A percentile compares a stretch with the other conserved stretches of the same genome.
phyloP scores from a whole-genome alignment of 352 stramenopile species.

The Pythium chondricola region DNA sequence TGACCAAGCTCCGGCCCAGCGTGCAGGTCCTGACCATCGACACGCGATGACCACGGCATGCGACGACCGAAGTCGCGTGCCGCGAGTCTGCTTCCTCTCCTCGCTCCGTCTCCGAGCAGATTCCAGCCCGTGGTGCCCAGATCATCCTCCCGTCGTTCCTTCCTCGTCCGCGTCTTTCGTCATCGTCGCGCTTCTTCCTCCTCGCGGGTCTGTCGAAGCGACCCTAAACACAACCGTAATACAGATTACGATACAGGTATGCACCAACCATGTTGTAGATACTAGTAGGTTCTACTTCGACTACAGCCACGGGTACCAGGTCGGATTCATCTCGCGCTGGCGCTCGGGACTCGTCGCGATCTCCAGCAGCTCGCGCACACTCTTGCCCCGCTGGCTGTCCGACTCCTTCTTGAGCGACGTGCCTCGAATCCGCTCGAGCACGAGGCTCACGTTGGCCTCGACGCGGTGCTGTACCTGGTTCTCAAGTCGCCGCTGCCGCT shows the following conservation, averaged over 20 bases:
- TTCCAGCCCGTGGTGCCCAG: too few species aligned
- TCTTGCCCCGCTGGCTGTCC: constrained; percentile 60
- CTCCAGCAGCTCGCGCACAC: constrained; percentile 71
- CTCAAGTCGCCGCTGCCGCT: constrained; percentile 57
- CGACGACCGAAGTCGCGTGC: too few species aligned
- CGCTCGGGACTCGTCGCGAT: constrained; percentile 76
- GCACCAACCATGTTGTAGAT: too few species aligned
- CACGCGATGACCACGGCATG: neutral
- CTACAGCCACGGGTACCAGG: constrained; percentile 85
- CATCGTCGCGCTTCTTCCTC: too few species aligned
- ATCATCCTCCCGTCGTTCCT: too few species aligned
- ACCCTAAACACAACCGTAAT: too few species aligned
- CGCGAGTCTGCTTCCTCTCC: neutral
- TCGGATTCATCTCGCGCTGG: constrained; percentile 83
- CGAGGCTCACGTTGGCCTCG: constrained; percentile 79
- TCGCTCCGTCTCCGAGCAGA: too few species aligned
- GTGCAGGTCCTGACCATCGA: neutral
- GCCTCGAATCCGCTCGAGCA: constrained; percentile 73
- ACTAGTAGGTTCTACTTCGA: neutral
- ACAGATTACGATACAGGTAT: too few species aligned
- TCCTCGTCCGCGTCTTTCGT: too few species aligned
- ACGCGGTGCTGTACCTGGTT: constrained; percentile 79
- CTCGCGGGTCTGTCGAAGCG: too few species aligned
- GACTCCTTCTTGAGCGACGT: constrained; percentile 75
- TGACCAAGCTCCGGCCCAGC: neutral